phyloP scores from a whole-genome alignment of 2,329 filamentous ascomycete genomes.

The Apiospora saccharicola region DNA sequence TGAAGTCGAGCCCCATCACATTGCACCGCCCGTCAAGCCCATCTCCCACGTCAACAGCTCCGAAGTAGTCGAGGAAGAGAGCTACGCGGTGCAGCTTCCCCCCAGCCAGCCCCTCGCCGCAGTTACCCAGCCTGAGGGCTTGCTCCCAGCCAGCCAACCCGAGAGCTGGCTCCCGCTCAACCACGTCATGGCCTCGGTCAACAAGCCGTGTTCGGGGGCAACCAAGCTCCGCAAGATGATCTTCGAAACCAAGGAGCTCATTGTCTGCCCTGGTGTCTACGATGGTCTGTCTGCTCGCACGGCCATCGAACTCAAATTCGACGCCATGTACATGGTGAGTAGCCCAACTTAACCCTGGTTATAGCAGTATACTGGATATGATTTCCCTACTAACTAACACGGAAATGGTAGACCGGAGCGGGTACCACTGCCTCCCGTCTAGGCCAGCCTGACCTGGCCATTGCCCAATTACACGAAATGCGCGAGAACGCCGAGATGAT shows the following conservation, averaged over 20 bases:
- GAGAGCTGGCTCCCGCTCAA: constrained; percentile 31
- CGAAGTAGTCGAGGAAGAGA: constrained; percentile 5
- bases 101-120: neutral
- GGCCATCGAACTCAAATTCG: constrained; percentile 55
- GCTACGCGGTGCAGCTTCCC: neutral
- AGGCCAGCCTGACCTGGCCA: constrained; percentile 57
- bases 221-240: constrained; percentile 44
- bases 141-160: constrained; percentile 23
- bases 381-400: too few relatives aligned
- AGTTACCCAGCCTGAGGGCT: neutral
- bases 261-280: constrained; percentile 57
- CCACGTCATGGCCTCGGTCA: constrained; percentile 33
- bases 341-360: neutral
- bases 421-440: constrained; percentile 57
- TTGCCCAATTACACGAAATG: constrained; percentile 61
- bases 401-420: constrained; percentile 53
- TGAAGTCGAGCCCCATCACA: neutral
- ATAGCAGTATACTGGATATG: too few relatives aligned
- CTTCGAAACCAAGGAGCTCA: constrained; percentile 43
- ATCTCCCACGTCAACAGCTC: neutral
- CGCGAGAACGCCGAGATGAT: constrained; percentile 61
- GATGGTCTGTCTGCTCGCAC: constrained; percentile 58
- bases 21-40: constrained; percentile 1
- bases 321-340: constrained; percentile 58
- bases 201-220: constrained; percentile 39